A percentile compares a stretch with the other conserved stretches of the same genome.
Evolutionary conservation across 1,284 basidiomycete species (phyloP).

Genomic region (Phaffia rhodozyma): DNA sequence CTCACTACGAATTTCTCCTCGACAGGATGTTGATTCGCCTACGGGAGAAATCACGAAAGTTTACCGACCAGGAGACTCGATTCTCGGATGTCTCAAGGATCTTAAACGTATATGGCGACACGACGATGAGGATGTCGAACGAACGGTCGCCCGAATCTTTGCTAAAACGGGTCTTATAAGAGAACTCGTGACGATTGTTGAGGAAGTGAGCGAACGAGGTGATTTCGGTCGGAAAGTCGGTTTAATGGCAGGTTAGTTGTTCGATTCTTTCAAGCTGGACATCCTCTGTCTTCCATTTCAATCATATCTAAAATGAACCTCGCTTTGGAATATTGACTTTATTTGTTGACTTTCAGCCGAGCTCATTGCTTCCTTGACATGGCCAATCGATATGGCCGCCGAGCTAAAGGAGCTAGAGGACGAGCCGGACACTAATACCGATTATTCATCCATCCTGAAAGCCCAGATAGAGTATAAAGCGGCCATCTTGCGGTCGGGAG

Average conservation of each 20-base stretch:
- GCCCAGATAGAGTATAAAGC: constrained; percentile 81
- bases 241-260: constrained; percentile 50
- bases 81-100: constrained; percentile 73
- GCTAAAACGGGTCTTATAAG: constrained; percentile 71
- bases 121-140: constrained; percentile 87
- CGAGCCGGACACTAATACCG: constrained; percentile 57
- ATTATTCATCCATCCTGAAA: constrained; percentile 68
- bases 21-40: constrained; percentile 6
- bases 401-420: constrained; percentile 78
- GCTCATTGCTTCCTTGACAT: constrained; percentile 85
- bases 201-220: constrained; percentile 59
- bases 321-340: neutral
- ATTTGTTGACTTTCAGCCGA: constrained; percentile 42
- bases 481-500: constrained; percentile 45
- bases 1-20: too few species aligned
- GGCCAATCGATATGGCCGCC: constrained; percentile 87
- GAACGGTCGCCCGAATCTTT: constrained; percentile 83
- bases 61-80: constrained; percentile 64
- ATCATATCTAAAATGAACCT: neutral
- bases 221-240: constrained; percentile 52
- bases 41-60: neutral
- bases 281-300: neutral
- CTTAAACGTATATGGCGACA: constrained; percentile 88
- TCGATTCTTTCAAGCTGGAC: neutral
- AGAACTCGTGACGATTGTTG: constrained; percentile 73